Base-by-base conservation (phyloP, 805 yeast genomes). In the Clavispora phyllophila region DNA sequence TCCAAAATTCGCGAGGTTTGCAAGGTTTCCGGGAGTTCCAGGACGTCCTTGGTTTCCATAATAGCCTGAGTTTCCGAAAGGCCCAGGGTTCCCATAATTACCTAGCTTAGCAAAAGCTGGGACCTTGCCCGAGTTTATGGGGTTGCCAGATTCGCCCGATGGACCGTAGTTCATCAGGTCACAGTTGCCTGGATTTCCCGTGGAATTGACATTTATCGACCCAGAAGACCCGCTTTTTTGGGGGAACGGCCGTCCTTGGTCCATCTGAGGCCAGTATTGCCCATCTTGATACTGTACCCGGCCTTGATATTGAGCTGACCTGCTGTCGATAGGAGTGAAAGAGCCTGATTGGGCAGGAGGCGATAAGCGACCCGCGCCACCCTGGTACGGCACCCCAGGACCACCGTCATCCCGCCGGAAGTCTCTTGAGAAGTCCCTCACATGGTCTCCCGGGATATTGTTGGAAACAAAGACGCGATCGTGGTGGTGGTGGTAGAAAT, bases 401-500 rank as follows among this genome's bases (percentile, higher is more conserved):
- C 14, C 9, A 9, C 31, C 3, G 18, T 29, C 33, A 6, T 29
- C 33, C 12, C 13, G 20, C 10, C n/a, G 20, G 13, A 9, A 15
- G 26, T 29, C 44, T 14, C 24, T 13, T 4, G 40, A 3, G 7
- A 15, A 9, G 9, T 29, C 33, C 33, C 50, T 48, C 14, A 62
- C 60, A 31, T 64, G 53, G 35, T 66, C 68, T 27, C 61, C 66
- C 48, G 65, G 65, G 41, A 53, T 57, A 4, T 58, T 54, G 38
- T 58, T 43, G 4, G 61, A 51, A 12, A 65, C 63, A 43, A 33
- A 60, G 14, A 14, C 20, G 32, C 37, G 35, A 24, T 44, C 44
- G n/a, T 40, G 40, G 15, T 44, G 39, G 25, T 38, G 47, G 23
- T 44, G 40, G 28, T 40, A 36, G 20, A 36, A 41, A 22, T 29